Evolutionary conservation across 176 grass and related monocot genomes (phyloP).

Genomic region (Triticum urartu): DNA sequence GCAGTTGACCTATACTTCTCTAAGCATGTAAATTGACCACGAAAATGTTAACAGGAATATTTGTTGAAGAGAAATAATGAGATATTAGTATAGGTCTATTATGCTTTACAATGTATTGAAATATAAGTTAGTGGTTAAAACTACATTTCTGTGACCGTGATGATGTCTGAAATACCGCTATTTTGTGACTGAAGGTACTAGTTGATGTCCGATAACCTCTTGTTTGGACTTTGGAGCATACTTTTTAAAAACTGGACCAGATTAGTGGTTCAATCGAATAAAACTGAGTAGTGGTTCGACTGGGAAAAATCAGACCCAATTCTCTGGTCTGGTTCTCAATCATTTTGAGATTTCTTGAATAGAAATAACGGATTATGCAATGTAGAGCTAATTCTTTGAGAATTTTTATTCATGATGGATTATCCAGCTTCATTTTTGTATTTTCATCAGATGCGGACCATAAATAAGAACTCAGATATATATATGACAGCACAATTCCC

Average conservation of each 20-base stretch:
- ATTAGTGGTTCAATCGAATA: neutral
- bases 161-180: neutral
- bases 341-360: neutral
- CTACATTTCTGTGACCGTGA: neutral
- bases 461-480: neutral
- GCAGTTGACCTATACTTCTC: neutral
- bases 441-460: neutral
- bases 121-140: neutral
- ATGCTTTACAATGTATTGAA: neutral
- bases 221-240: neutral
- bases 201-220: neutral
- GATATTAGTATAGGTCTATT: neutral
- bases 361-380: neutral
- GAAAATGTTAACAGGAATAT: neutral
- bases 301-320: neutral
- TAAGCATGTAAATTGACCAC: no score
- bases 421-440: neutral
- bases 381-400: neutral
- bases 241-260: neutral
- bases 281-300: neutral
- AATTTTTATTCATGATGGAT: neutral
- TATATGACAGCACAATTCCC: neutral
- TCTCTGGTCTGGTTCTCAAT: neutral
- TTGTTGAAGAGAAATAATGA: no score
- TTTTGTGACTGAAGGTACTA: neutral